Base-by-base conservation (phyloP, 2,329 filamentous ascomycete species). In the Exophiala aquamarina region DNA sequence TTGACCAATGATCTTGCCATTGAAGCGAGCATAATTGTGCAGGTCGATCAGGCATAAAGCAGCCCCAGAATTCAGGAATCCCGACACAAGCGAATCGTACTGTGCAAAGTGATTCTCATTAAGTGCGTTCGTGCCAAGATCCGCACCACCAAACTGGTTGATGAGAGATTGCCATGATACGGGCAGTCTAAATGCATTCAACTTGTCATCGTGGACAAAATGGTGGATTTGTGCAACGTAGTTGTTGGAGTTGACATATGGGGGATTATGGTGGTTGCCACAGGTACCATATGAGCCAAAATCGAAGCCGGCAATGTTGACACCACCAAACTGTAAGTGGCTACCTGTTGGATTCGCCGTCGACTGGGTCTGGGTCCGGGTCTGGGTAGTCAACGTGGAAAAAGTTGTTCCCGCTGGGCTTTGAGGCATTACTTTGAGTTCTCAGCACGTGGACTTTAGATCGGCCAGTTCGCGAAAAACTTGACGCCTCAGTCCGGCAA, bases 1-100 rank as follows among this genome's bases (percentile, higher is more conserved):
- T 60, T 86, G 82, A 1, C 83, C 83, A 46, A 87, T 76, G 54
- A 87, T 80, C 2, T 66, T 64, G 11, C 77, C 77, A 55, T 86
- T 76, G 72, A 78, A 85, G 38, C 82, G 73, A 0, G 75, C 81
- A 64, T 70, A 46, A 33, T 50, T 54, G 47, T 50, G 49, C 11
- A 73, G 61, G 57, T 84, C 80, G 44, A 84, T 68, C 58, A 84
- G 77, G 62, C 81, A 84, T 52, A 72, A 66, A 2, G 79, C 26
- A 4, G 45, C 77, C 17, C 79, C 79, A 0, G 78, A 77, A 14
- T 61, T 66, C 14, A 84, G 65, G 56, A 81, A 84, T 19, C 70
- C 72, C 55, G 81, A 73, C 17, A 84, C 69, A 7, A 84, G 65
- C 19, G 70, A 66, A 57, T 84, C 73, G 57, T 81, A 84, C 29